phyloP scores from a whole-genome alignment of 306 rosid genomes.

The Vigna angularis region DNA sequence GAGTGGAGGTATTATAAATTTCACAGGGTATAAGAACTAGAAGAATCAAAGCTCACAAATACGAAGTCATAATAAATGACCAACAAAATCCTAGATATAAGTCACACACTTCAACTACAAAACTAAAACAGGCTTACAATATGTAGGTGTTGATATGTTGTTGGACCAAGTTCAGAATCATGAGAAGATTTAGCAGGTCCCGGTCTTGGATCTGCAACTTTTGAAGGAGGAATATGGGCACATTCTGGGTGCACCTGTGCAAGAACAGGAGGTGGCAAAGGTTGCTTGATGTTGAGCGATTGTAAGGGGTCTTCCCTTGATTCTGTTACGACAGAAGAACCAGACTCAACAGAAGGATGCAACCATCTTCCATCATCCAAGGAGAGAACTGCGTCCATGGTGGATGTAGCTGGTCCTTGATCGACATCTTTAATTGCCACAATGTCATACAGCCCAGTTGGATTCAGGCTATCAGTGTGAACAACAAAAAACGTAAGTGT shows the following conservation, averaged over 20 bases:
- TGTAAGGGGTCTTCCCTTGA: constrained; percentile 69
- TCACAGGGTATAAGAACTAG: constrained; percentile 19
- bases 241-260: constrained; percentile 71
- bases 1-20: constrained; percentile 39
- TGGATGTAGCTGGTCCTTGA: constrained; percentile 58
- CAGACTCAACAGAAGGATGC: constrained; percentile 58
- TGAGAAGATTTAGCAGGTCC: constrained; percentile 74
- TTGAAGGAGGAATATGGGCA: constrained; percentile 78
- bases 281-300: constrained; percentile 75
- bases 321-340: constrained; percentile 58
- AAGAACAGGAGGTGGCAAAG: constrained; percentile 93
- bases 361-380: constrained; percentile 88
- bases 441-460: constrained; percentile 70
- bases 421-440: constrained; percentile 69
- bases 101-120: constrained; percentile 19
- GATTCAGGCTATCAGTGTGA: constrained; percentile 67
- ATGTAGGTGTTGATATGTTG: constrained; percentile 79
- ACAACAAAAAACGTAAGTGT: constrained; percentile 43
- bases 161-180: constrained; percentile 62
- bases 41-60: constrained; percentile 32
- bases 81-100: constrained; percentile 36
- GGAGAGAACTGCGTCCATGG: constrained; percentile 89
- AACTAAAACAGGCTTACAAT: constrained; percentile 63
- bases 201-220: constrained; percentile 99
- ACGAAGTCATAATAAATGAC: constrained; percentile 29